A percentile compares a stretch with the other conserved stretches of the same genome.
phyloP scores from a whole-genome alignment of 805 yeast genomes.

The Yamadazyma endophytica region DNA sequence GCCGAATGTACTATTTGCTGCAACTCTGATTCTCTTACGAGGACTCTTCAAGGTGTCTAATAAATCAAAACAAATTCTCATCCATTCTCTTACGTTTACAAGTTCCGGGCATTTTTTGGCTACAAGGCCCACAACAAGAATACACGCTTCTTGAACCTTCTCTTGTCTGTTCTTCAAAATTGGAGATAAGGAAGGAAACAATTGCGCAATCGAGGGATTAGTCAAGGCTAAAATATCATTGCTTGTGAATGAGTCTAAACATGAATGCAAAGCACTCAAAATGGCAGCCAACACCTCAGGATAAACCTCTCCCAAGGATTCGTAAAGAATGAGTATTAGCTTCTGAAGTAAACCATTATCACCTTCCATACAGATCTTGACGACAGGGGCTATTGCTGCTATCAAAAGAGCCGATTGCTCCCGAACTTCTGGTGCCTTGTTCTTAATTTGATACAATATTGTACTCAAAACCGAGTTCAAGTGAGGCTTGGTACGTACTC shows the following conservation, averaged over 20 bases:
- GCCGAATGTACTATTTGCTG: slow-evolving; percentile 91
- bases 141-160: slow-evolving; percentile 81
- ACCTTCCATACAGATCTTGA: slow-evolving; percentile 52
- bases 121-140: slow-evolving; percentile 73
- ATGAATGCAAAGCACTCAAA: slow-evolving; percentile 61
- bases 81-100: slow-evolving; percentile 93
- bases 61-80: slow-evolving; percentile 89
- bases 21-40: slow-evolving; percentile 68
- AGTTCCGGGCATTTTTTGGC: slow-evolving; percentile 78
- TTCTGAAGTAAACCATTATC: slow-evolving; percentile 66
- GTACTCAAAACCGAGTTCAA: slow-evolving; percentile 69
- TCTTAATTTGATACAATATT: slow-evolving; percentile 66
- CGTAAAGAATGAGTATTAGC: slow-evolving; percentile 74
- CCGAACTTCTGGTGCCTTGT: slow-evolving; percentile 66
- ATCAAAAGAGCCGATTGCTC: slow-evolving; percentile 83
- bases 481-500: slow-evolving; percentile 63
- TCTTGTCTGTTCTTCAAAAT: slow-evolving; percentile 86
- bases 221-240: slow-evolving; percentile 46
- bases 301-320: slow-evolving; percentile 88
- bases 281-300: slow-evolving; percentile 93
- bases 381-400: slow-evolving; percentile 58
- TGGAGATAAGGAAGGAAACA: slow-evolving; percentile 86
- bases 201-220: slow-evolving; percentile 74
- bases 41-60: slow-evolving; percentile 84
- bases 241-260: slow-evolving; percentile 58